Conservation (phyloP, 768 basidiomycete species). For the Tricholoma furcatifolium region DNA sequence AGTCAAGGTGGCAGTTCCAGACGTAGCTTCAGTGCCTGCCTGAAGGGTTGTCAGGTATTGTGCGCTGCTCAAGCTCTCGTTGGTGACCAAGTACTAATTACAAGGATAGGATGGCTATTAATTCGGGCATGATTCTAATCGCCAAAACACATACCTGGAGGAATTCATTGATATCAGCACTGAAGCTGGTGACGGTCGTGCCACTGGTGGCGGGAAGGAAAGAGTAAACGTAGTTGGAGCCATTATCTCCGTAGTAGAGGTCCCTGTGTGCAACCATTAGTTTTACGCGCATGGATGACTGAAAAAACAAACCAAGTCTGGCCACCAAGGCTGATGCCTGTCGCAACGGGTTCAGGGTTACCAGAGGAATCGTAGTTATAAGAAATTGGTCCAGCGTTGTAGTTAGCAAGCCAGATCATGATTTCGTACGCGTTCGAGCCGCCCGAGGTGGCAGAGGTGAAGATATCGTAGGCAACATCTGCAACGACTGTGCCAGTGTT, state of each 20-base stretch:
- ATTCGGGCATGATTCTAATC: neutral
- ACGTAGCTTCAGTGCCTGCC: conserved; percentile 62
- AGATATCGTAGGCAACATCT: conserved; percentile 62
- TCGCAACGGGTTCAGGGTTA: conserved; percentile 43
- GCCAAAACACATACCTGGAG: conserved; percentile 36
- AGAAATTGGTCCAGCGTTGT: conserved; percentile 58
- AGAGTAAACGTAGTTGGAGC: conserved; percentile 49
- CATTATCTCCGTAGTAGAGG: conserved; percentile 53
- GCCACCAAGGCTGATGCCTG: conserved; percentile 44
- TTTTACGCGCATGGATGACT: neutral
- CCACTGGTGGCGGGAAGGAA: conserved; percentile 39
- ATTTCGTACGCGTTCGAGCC: conserved; percentile 48
- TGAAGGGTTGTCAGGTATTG: conserved; percentile 61
- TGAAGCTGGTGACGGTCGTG: conserved; percentile 44
- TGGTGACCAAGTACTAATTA: conserved; percentile 48
- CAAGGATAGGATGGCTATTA: neutral
- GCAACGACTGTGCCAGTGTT: conserved; percentile 41
- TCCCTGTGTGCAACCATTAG: conserved; percentile 35
- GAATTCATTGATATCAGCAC: conserved; percentile 53
- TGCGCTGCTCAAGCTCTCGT: conserved; percentile 42
- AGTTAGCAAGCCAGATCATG: conserved; percentile 67
- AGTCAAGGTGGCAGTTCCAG: conserved; percentile 51
- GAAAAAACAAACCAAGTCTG: conserved; percentile 41
- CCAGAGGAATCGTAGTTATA: conserved; percentile 44
- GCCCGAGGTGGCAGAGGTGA: conserved; percentile 50